Evolutionary conservation across 768 basidiomycete species (phyloP), one percentile per base, ranked within the genome.

Genomic region (Melanogaster broomeanus): DNA sequence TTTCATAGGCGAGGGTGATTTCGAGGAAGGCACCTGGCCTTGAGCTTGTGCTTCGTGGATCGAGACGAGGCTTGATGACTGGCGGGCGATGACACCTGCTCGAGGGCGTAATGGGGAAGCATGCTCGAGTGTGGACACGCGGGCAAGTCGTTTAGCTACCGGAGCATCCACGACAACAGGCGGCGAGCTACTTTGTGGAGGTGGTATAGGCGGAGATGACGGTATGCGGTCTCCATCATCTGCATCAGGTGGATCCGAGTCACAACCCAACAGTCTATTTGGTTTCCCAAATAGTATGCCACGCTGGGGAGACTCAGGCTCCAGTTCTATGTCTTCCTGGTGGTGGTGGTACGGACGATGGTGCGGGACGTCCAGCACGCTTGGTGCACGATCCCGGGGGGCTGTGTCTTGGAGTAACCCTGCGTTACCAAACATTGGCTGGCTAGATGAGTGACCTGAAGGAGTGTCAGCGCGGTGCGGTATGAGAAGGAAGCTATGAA

Each of bases 21-120:
- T 74, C 7, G 87, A 89, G 1, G 87, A 88, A 0, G 85, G 84
- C 30, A 88, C 74, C 5, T 63, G 76, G 3, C 61, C 55, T 60
- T 56, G 54, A 1, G 22, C 72, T 6, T 70, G 74, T 6, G 59
- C 48, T 57, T 62, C 50, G 56, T 48, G 37, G 58, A 61, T 25
- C 59, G 66, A 5, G 3, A 63, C 46, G 64, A 64, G 16, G 65
- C 63, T 48, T 13, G 55, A 54, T 9, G 62, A 58, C 4, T 37
- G 30, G 46, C 41, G 38, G 39, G 18, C 25, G 38, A 24, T 45
- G 16, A 9, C n/a, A 6, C n/a, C 13, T 8, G 18, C 7, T 8
- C 18, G n/a, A 19, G 35, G 18, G 4, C 18, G 16, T 15, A 30
- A 6, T n/a, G 16, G 47, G 13, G 31, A 48, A 51, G 37, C 57